Evolutionary conservation across 202 grass and related monocot species (phyloP).

Genomic region (Musa balbisiana): DNA sequence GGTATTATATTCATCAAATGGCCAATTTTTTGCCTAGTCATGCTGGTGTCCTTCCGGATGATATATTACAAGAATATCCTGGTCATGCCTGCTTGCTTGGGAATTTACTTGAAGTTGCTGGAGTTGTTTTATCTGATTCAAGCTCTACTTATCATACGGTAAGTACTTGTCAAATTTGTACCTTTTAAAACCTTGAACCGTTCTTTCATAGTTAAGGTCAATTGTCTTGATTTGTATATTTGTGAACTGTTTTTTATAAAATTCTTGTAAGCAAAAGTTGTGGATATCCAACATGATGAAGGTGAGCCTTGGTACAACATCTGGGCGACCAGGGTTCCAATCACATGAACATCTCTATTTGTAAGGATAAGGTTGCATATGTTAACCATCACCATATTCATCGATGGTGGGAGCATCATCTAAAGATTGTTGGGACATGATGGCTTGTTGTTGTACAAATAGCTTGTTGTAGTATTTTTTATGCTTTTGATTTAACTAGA

Average conservation of each 20-base stretch:
- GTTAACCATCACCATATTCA: no score
- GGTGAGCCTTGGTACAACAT: not conserved
- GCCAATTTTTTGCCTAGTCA: constrained; percentile 42
- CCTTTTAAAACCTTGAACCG: not conserved
- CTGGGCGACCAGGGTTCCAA: not conserved
- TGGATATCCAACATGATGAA: no score
- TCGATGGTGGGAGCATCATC: no score
- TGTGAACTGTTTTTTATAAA: no score
- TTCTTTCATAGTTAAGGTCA: not conserved
- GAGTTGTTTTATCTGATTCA: constrained; percentile 65
- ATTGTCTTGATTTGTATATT: not conserved
- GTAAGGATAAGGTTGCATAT: no score
- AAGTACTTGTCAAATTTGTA: constrained; percentile 31
- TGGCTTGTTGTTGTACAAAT: no score
- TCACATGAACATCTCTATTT: no score
- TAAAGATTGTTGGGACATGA: no score
- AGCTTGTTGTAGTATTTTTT: no score
- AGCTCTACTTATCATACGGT: constrained; percentile 67
- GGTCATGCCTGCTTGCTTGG: constrained; percentile 95
- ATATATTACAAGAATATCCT: constrained; percentile 57
- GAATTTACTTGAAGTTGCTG: constrained; percentile 93
- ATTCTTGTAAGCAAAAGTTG: no score
- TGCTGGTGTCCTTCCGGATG: constrained; percentile 47
- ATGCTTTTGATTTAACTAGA: no score
- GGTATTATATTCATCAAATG: constrained; percentile 79